These are phyloP conservation scores for Diaporthe citriasiana DNA, from an alignment of 2,329 filamentous ascomycete genomes.

Conservation along the genomic window DNA sequence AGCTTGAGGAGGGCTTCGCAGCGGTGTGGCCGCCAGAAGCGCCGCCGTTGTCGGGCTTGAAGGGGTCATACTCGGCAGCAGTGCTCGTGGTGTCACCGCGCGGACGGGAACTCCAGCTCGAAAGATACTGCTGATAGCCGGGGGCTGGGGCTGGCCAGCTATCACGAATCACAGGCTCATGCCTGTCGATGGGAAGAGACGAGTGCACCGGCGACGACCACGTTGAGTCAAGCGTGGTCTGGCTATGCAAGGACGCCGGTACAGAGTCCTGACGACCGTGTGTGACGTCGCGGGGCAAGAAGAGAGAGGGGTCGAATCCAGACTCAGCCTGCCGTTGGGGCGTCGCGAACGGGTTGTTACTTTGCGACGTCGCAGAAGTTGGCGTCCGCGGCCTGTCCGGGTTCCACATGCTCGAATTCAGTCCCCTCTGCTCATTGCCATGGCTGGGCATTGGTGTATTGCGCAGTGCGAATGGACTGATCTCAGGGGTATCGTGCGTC, in stretches of 20 bases:
- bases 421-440: slow-evolving; percentile 43
- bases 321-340: slow-evolving; percentile 44
- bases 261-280: slow-evolving; percentile 50
- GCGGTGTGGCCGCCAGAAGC: slow-evolving; percentile 24
- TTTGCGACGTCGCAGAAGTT: slow-evolving; percentile 30
- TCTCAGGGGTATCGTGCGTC: slow-evolving; percentile 41
- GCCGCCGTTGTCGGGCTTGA: slow-evolving; percentile 43
- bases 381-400: slow-evolving; percentile 45
- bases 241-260: slow-evolving; percentile 53
- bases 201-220: slow-evolving; percentile 51
- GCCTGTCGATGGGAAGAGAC: slow-evolving; percentile 46
- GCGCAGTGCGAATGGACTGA: slow-evolving; percentile 43
- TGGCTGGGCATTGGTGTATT: slow-evolving; percentile 28
- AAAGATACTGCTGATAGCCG: slow-evolving; percentile 37
- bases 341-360: slow-evolving; percentile 19
- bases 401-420: slow-evolving; percentile 50
- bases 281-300: slow-evolving; percentile 51
- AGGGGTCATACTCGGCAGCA: slow-evolving; percentile 48
- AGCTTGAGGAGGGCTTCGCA: slow-evolving; percentile 19
- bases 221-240: slow-evolving; percentile 53
- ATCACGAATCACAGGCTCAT: slow-evolving; percentile 52
- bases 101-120: slow-evolving; percentile 39
- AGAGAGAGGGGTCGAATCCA: slow-evolving; percentile 43
- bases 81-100: slow-evolving; percentile 45
- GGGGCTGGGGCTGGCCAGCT: slow-evolving; percentile 48